Evolutionary conservation across 495 filamentous ascomycete genomes (phyloP).

Genomic region (Penicillium soppii): DNA sequence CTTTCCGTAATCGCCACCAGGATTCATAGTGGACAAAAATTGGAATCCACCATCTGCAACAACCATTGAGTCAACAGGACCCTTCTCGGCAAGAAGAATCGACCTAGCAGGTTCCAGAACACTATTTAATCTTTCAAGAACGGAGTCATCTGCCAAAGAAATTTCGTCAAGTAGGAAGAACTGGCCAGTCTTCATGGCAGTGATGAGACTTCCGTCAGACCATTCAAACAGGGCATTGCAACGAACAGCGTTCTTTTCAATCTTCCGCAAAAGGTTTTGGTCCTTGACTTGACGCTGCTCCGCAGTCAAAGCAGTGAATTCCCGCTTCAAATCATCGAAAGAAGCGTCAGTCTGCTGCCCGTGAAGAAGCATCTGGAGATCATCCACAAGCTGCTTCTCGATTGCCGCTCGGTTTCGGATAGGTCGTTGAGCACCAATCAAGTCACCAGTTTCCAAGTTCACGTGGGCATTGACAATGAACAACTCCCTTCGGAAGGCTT

Average conservation of each 20-base stretch:
- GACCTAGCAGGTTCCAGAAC: constrained; percentile 89
- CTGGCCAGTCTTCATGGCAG: constrained; percentile 85
- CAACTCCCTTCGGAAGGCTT: constrained; percentile 69
- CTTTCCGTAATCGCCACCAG: constrained; percentile 97
- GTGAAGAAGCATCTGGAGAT: constrained; percentile 53
- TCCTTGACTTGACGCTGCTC: constrained; percentile 42
- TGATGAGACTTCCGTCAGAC: constrained; percentile 92
- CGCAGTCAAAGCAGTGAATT: constrained; percentile 41
- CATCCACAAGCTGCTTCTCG: constrained; percentile 60
- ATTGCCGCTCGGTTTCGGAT: constrained; percentile 78
- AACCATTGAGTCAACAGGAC: constrained; percentile 74
- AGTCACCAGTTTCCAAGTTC: constrained; percentile 93
- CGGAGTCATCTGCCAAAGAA: constrained; percentile 95
- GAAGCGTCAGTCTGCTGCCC: constrained; percentile 25
- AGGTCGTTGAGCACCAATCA: constrained; percentile 93
- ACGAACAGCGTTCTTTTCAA: constrained; percentile 59
- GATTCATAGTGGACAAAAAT: constrained; percentile 98
- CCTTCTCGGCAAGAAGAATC: constrained; percentile 91
- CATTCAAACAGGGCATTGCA: constrained; percentile 91
- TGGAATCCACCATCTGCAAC: constrained; percentile 82
- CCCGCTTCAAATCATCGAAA: constrained; percentile 46
- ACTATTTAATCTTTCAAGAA: constrained; percentile 93
- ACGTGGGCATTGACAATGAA: constrained; percentile 96
- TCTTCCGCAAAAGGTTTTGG: constrained; percentile 49
- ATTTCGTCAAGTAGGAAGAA: constrained; percentile 98